Conservation (phyloP, 2,329 filamentous ascomycete species). For the Fusarium humuli region DNA sequence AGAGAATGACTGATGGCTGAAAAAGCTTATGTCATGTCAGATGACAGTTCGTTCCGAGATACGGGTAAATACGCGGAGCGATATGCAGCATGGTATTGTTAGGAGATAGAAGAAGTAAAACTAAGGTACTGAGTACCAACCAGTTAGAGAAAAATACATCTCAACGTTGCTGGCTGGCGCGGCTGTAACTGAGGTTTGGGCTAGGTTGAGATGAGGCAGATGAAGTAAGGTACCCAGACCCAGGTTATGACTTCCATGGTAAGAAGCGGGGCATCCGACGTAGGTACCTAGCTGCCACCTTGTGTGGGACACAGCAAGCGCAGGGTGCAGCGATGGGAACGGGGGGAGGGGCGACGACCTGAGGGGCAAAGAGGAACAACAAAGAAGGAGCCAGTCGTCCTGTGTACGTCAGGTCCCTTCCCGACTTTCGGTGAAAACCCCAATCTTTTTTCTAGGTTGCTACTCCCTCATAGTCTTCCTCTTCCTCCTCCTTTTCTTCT, state of each 20-base stretch:
- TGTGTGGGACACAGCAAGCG: slow-evolving; percentile 2
- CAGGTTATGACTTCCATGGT: slow-evolving; percentile 28
- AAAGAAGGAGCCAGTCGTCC: slow-evolving; percentile 34
- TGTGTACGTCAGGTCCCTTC: slow-evolving; percentile 42
- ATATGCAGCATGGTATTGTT: not conserved
- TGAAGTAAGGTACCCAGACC: slow-evolving; percentile 32
- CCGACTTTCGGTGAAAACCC: slow-evolving; percentile 38
- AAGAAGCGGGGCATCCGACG: slow-evolving; percentile 24
- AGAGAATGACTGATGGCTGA: slow-evolving; percentile 13
- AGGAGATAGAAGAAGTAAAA: not conserved
- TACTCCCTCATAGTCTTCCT: slow-evolving; percentile 18
- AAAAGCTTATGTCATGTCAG: not conserved
- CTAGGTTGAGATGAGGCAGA: slow-evolving; percentile 27
- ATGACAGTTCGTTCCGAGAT: not conserved
- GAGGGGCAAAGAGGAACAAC: slow-evolving; percentile 35
- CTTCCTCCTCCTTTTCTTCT: not conserved
- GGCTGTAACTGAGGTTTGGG: slow-evolving; percentile 31
- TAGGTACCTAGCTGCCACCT: slow-evolving; percentile 17
- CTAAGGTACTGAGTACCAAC: not conserved
- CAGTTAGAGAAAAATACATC: not conserved
- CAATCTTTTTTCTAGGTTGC: slow-evolving; percentile 35
- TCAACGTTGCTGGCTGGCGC: slow-evolving; percentile 34
- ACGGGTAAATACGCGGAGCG: not conserved
- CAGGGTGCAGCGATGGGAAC: slow-evolving; percentile 19
- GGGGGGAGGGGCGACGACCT: slow-evolving; percentile 38